Evolutionary conservation across 1,139 yeast species (phyloP), one percentile per base, ranked within the genome.

Genomic region (Taphrina sp.): DNA sequence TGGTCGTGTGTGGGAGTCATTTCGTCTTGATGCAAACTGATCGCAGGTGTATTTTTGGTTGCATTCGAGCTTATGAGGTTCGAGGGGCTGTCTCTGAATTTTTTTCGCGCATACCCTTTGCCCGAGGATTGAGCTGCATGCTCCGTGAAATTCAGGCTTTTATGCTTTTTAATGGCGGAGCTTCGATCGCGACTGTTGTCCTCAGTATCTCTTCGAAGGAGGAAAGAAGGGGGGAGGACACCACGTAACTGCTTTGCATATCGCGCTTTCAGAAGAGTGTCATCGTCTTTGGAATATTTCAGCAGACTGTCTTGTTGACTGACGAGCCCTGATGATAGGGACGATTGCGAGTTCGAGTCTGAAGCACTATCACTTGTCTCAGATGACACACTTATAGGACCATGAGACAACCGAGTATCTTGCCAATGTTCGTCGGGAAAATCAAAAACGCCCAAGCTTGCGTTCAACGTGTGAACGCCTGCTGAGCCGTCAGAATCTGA

Each of bases 381-480:
- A 7, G 10, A 28, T 12, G 31, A 28, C 12, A 28, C 31, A 28
- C 10, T 7, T 7, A 7, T 8, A 12, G 31, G 31, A n/a, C n/a
- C n/a, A n/a, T n/a, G n/a, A n/a, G n/a, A n/a, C n/a, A n/a, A n/a
- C n/a, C n/a, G n/a, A 7, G 7, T 28, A n/a, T 24, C 24, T 23
- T 43, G 47, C 47, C 47, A 43, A 33, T 43, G 47, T 12, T 31
- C 38, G 22, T 43, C 47, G 4, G 34, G 47, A 20, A 43, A 43
- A 10, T 43, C 47, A 22, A 43, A 43, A 5, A 29, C 37, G 14
- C 31, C 37, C n/a, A 22, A 7, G 12, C 17, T 38, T 16, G 19
- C 19, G 5, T 5, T 7, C 16, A 5, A 5, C 5, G 37, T 7
- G 7, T 7, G 14, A 8, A 34, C 37, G 5, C 7, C 16, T 12